Percentiles rank a stretch among this genome's conserved stretches.
These are phyloP conservation scores for Kingdonia uniflora DNA, from an alignment of 164 flowering plant species.

Conservation along the genomic window DNA sequence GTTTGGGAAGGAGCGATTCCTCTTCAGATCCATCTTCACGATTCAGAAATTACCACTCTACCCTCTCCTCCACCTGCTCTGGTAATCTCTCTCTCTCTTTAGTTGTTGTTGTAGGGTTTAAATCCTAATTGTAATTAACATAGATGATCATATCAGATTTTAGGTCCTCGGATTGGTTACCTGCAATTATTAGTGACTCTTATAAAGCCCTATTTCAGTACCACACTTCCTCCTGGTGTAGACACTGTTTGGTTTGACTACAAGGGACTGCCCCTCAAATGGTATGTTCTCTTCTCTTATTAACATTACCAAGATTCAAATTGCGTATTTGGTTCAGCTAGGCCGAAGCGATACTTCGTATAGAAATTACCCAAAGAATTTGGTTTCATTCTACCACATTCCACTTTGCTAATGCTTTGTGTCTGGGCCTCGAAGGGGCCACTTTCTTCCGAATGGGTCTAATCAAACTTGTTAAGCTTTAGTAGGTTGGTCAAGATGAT, in stretches of 20 bases:
- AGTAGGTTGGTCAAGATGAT: too few relatives aligned
- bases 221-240: slow-evolving; percentile 80
- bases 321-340: too few relatives aligned
- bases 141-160: slow-evolving; percentile 43
- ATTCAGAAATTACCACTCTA: slow-evolving; percentile 82
- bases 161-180: slow-evolving; percentile 86
- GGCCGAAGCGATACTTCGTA: too few relatives aligned
- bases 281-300: slow-evolving; percentile 31
- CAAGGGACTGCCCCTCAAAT: slow-evolving; percentile 87
- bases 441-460: too few relatives aligned
- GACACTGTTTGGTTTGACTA: slow-evolving; percentile 96
- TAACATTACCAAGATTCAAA: too few relatives aligned
- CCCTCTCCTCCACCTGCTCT: slow-evolving; percentile 81
- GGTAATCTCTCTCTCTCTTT: slow-evolving; percentile 18
- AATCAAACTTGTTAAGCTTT: too few relatives aligned
- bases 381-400: too few relatives aligned
- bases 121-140: too few relatives aligned
- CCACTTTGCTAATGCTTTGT: too few relatives aligned
- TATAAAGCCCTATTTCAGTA: slow-evolving; percentile 65
- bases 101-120: too few relatives aligned
- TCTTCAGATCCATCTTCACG: slow-evolving; percentile 90
- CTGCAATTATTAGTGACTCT: slow-evolving; percentile 64
- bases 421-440: too few relatives aligned
- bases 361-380: too few relatives aligned
- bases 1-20: slow-evolving; percentile 96